A percentile compares a stretch with the other conserved stretches of the same genome.
Conservation (phyloP, 345 rosid genomes). For the Cardamine chenopodiifolia region DNA sequence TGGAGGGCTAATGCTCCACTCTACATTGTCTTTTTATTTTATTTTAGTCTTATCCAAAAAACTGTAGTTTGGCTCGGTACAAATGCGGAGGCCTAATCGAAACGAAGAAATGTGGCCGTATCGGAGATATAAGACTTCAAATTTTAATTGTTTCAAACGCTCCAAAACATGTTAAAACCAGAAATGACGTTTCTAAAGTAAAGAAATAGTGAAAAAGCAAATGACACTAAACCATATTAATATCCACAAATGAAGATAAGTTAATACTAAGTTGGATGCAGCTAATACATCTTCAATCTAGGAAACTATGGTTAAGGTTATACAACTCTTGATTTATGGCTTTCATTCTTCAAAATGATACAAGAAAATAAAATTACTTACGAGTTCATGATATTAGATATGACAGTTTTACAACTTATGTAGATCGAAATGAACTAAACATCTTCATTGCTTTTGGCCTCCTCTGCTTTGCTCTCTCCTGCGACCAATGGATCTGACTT, state of each 20-base stretch:
- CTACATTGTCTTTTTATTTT: not conserved
- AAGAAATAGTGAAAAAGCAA: not conserved
- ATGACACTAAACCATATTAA: not conserved
- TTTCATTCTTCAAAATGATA: not conserved
- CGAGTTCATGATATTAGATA: not conserved
- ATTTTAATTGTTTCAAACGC: not conserved
- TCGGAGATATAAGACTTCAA: not conserved
- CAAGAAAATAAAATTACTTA: not conserved
- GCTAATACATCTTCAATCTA: not conserved
- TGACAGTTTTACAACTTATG: not conserved
- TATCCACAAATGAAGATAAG: not conserved
- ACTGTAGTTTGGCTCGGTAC: too few relatives aligned
- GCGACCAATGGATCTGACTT: conserved; percentile 3
- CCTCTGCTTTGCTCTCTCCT: conserved; percentile 32
- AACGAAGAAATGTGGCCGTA: not conserved
- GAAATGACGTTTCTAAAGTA: not conserved
- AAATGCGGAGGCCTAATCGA: too few relatives aligned
- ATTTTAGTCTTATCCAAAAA: not conserved
- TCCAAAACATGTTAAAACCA: not conserved
- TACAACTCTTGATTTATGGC: not conserved
- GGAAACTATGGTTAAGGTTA: not conserved
- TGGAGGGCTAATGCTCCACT: conserved; percentile 14
- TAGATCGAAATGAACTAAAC: not conserved
- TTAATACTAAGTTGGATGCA: not conserved
- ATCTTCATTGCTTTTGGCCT: not conserved